phyloP scores from a whole-genome alignment of 331 rosid species.

The Rosa hybrid region DNA sequence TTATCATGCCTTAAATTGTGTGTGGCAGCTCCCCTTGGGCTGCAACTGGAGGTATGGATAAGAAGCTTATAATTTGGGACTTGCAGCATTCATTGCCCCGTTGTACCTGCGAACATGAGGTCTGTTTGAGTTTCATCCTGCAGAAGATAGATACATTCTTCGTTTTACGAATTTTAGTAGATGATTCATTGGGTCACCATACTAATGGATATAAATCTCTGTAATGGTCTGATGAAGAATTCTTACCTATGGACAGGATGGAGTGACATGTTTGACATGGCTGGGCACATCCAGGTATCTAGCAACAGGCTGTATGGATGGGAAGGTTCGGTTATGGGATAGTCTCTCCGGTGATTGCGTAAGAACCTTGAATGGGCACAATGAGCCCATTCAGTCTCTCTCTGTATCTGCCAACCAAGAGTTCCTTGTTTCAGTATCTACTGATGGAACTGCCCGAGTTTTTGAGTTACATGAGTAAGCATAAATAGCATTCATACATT shows the following conservation, averaged over 20 bases:
- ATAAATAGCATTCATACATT: not conserved
- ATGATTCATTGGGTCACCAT: not conserved
- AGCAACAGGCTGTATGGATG: slow-evolving; percentile 78
- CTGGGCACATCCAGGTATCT: slow-evolving; percentile 55
- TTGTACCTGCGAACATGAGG: slow-evolving; percentile 76
- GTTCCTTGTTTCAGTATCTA: slow-evolving; percentile 73
- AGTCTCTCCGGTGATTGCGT: slow-evolving; percentile 79
- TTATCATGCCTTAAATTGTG: slow-evolving; percentile 23
- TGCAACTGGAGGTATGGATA: slow-evolving; percentile 82
- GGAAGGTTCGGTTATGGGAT: slow-evolving; percentile 80
- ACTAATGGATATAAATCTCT: not conserved
- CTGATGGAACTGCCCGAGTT: slow-evolving; percentile 76
- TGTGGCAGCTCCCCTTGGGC: slow-evolving; percentile 66
- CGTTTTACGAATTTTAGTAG: not conserved
- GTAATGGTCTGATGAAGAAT: slow-evolving; percentile 22
- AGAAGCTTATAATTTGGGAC: slow-evolving; percentile 76
- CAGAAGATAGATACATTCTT: not conserved
- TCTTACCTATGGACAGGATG: slow-evolving; percentile 47
- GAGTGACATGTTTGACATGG: slow-evolving; percentile 83
- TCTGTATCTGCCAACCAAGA: slow-evolving; percentile 58
- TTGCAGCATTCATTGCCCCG: slow-evolving; percentile 67
- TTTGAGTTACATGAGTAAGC: slow-evolving; percentile 57
- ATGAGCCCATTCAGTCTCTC: slow-evolving; percentile 59
- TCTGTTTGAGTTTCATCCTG: slow-evolving; percentile 34
- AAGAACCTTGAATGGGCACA: slow-evolving; percentile 64